Evolutionary conservation across 192 early-diverging fungal genomes (phyloP), one percentile per base, ranked within the genome.

Genomic region (Coemansia sp.): DNA sequence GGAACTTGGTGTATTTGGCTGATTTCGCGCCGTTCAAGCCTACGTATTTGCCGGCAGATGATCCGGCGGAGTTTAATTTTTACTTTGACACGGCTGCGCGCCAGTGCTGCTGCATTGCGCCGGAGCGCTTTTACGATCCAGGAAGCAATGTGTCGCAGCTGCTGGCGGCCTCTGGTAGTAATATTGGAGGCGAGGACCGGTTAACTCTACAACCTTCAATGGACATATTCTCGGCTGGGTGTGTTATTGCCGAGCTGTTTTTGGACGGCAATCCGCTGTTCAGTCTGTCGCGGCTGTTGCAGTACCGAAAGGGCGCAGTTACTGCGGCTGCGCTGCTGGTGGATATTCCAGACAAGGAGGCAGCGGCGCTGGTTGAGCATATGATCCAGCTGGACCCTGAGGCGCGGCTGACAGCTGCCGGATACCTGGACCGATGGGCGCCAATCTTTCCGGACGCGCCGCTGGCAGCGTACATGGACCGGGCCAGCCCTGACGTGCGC

Each of bases 141-240:
- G 86, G 84, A 42, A 79, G 69, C 60, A 56, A 23, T 21, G 51
- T 79, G 4, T 59, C 75, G 1, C 66, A 67, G 57, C 57, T 67
- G 56, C 25, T 72, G 59, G 38, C 64, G 71, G 54, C 64, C 15
- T 22, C 58, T 3, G 55, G 31, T 40, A 59, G 59, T 40, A 59
- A 26, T 22, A 20, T 46, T 5, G 52, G 55, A 12, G 59, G 47
- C 15, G 53, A 23, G 12, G 20, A 26, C 5, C 48, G 57, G 67
- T 57, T 75, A 57, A 86, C 83, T 55, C 57, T 93, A 14, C 90
- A 83, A 28, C 79, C 88, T 11, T 89, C 87, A 7, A 98, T 98
- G 96, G 96, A 98, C 62, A 86, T 98, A 15, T 98, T 98, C 74
- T 91, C 92, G 1, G 71, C 93, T 7, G 96, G 96, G 22, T 94